Evolutionary conservation across 2,329 filamentous ascomycete species (phyloP).

Genomic region (Botrytis fragariae): DNA sequence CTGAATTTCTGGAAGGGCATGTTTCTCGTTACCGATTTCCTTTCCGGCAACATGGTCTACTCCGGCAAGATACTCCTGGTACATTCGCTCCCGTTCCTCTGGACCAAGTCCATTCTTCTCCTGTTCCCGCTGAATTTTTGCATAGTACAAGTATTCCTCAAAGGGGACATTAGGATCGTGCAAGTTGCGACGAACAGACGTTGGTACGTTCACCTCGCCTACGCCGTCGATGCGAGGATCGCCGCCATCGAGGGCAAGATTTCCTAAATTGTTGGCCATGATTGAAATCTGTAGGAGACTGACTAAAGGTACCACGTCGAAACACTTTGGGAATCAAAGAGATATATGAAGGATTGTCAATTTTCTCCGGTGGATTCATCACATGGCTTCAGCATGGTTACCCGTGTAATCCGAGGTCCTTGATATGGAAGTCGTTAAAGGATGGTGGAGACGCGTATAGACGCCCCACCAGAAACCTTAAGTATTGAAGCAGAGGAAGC

Average conservation of each 20-base stretch:
- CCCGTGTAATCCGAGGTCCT: neutral
- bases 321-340: neutral
- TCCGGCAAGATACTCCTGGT: constrained; percentile 20
- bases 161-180: constrained; percentile 37
- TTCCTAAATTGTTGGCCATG: constrained; percentile 19
- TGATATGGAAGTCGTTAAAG: neutral
- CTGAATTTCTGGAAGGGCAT: neutral
- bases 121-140: constrained; percentile 34
- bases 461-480: neutral
- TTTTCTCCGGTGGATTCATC: neutral
- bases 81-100: constrained; percentile 28
- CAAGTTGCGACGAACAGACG: constrained; percentile 17
- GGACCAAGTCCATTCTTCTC: constrained; percentile 27
- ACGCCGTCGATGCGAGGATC: constrained; percentile 20
- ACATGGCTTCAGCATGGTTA: neutral
- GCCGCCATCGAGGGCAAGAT: constrained; percentile 17
- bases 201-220: constrained; percentile 10
- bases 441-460: neutral
- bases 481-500: neutral
- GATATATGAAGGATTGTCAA: constrained; percentile 5
- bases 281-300: neutral
- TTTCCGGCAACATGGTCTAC: constrained; percentile 3
- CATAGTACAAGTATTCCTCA: constrained; percentile 40
- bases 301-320: neutral
- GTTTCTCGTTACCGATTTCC: constrained; percentile 20